Evolutionary conservation across 352 stramenopile species (phyloP), one percentile per base, ranked within the genome.

Genomic region (Pythium aquatile): DNA sequence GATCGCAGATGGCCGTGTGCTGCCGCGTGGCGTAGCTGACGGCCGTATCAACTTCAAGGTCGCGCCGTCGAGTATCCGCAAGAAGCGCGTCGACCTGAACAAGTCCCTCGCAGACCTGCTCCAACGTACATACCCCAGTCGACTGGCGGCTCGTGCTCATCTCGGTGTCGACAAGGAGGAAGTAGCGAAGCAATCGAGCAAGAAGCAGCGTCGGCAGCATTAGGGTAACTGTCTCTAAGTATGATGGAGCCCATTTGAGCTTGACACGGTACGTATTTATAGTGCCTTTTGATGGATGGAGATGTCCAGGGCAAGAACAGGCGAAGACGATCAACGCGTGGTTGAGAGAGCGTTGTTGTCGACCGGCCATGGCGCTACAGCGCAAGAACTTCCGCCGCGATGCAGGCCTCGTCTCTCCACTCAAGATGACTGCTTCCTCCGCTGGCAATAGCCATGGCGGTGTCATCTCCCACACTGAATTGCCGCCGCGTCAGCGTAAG

Each of bases 11-110:
- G 87, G 79, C 1, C 85, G 87, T 5, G 63, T 96, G 35, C 72
- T 96, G 32, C 87, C 87, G 10, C 78, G 77, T 26, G 85, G 87
- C 24, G 83, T 91, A 3, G 79, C 81, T 10, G 71, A 81, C 32
- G 82, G 78, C 14, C 73, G 75, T 48, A 71, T 71, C 48, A 58
- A 66, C 24, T 91, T 76, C 54, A 70, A 73, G 3, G 58, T 89
- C 28, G 73, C 65, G 3, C 69, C 76, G 0, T 83, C 73, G 42
- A 77, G 72, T 46, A 30, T 59, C 16, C 77, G 83, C 30, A 74
- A 76, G 58, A 63, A 65, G 26, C 72, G 70, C 42, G 56, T 91
- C 35, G 63, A 74, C 60, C 77, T 89, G 28, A 81, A 84, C 47
- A 71, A 79, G 56, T 66, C 46, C 9, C 61, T 88, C 35, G 84